Conservation (phyloP, 371 early-diverging fungal species). For the Mortierella sp. region DNA sequence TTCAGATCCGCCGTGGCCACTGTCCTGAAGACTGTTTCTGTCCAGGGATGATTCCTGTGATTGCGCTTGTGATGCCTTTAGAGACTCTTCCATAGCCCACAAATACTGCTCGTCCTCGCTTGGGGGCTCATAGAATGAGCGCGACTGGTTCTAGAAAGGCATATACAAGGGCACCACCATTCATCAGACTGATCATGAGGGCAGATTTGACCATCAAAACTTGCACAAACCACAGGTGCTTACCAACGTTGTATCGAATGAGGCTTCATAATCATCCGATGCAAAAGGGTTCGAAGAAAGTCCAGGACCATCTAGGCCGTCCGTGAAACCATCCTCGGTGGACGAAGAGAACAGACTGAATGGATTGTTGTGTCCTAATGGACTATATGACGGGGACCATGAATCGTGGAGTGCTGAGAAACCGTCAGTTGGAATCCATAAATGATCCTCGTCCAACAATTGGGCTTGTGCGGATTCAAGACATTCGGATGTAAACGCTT, state of each 20-base stretch:
- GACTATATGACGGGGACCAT: conserved; percentile 29
- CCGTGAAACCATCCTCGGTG: not conserved
- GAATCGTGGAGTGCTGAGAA: conserved; percentile 26
- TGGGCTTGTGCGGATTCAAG: not conserved
- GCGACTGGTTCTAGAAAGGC: conserved; percentile 14
- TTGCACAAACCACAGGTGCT: not conserved
- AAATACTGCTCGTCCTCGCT: conserved; percentile 36
- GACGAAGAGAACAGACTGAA: conserved; percentile 5
- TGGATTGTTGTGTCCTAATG: conserved; percentile 5
- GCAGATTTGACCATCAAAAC: not conserved
- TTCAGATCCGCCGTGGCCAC: too few relatives aligned
- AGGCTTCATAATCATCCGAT: conserved; percentile 20
- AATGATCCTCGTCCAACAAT: conserved; percentile 10
- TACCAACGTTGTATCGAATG: conserved; percentile 13
- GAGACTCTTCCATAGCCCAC: conserved; percentile 52
- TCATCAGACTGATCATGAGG: not conserved
- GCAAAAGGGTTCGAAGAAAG: conserved; percentile 14
- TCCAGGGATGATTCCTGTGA: conserved; percentile 15
- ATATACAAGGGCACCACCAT: too few relatives aligned
- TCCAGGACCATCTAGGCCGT: not conserved
- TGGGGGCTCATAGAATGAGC: conserved; percentile 25
- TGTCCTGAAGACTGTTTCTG: not conserved
- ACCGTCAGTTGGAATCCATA: conserved; percentile 4
- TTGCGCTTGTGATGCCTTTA: conserved; percentile 27
- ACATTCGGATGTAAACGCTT: conserved; percentile 5